Conservation (phyloP, 176 grass and related monocot genomes). For the Dendrocalamus sinicus region DNA sequence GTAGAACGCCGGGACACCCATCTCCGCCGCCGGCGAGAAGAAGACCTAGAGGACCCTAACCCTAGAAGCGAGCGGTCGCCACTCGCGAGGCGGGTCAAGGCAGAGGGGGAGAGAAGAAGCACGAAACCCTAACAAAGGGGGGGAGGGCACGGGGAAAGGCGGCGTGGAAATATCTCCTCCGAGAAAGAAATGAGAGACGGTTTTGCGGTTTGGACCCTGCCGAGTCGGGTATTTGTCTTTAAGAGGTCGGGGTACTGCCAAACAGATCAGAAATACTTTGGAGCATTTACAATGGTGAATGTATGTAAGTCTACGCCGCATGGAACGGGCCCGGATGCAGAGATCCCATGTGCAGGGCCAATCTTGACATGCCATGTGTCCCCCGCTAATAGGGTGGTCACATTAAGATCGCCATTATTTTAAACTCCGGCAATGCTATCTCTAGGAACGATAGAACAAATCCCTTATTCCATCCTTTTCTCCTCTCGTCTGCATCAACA, state of each 20-base stretch:
- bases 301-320: no score
- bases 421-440: no score
- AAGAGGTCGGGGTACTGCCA: neutral
- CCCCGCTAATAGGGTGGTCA: no score
- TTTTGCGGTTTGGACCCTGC: constrained; percentile 15
- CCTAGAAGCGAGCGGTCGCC: constrained; percentile 28
- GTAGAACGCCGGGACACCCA: constrained; percentile 97
- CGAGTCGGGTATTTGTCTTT: neutral
- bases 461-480: no score
- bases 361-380: no score
- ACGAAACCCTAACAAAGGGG: constrained; percentile 49
- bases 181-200: neutral
- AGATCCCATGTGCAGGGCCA: no score
- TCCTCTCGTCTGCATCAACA: no score
- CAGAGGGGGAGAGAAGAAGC: neutral
- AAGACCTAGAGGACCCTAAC: constrained; percentile 45
- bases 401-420: no score
- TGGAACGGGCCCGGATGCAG: no score
- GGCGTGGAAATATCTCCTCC: neutral
- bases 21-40: constrained; percentile 29
- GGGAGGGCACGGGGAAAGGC: neutral
- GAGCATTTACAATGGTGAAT: no score
- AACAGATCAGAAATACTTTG: no score
- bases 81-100: neutral
- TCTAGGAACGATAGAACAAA: no score